Evolutionary conservation across 352 stramenopile genomes (phyloP), one percentile per base, ranked within the genome.

Genomic region (Phytophthora hybrid): DNA sequence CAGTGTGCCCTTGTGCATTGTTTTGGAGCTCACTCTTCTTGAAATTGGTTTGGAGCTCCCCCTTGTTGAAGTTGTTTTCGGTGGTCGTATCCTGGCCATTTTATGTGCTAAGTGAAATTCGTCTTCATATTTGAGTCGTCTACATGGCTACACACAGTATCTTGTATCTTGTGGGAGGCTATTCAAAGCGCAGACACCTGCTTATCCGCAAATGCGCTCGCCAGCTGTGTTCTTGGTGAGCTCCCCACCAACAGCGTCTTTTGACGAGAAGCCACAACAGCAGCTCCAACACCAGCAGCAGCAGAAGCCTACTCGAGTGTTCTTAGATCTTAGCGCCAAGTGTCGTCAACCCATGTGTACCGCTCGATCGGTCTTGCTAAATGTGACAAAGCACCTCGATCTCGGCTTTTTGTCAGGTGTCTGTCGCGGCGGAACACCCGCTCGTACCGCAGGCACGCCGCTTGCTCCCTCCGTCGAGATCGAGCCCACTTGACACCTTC

Each of bases 151-250:
- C 34, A 41, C n/a, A n/a, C n/a, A n/a, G n/a, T n/a, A n/a, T n/a
- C n/a, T n/a, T n/a, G n/a, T n/a, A n/a, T n/a, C n/a, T n/a, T n/a
- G n/a, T n/a, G n/a, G 11, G 18, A 18, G 16, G 37, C 37, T 46
- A 18, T 26, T 53, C 58, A 41, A 47, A 37, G 11, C 37, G 34
- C 18, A 56, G 55, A 8, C 67, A 65, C 18, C 29, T 70, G 67
- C 23, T 64, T 65, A 47, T 29, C 16, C 16, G 32, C 60, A 74
- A 70, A 32, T 10, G n/a, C 0, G 7, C n/a, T 19, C 13, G n/a
- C 44, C 67, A 74, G 16, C 49, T 32, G 26, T 29, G 26, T 29
- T 29, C 26, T 29, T 29, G 11, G 54, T n/a, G n/a, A 51, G 5
- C 41, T 74, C 54, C 7, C 39, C 29, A 21, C 31, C 56, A 71